Conservation (phyloP, 2,329 filamentous ascomycete species). For the Pestalotiopsis sp. region DNA sequence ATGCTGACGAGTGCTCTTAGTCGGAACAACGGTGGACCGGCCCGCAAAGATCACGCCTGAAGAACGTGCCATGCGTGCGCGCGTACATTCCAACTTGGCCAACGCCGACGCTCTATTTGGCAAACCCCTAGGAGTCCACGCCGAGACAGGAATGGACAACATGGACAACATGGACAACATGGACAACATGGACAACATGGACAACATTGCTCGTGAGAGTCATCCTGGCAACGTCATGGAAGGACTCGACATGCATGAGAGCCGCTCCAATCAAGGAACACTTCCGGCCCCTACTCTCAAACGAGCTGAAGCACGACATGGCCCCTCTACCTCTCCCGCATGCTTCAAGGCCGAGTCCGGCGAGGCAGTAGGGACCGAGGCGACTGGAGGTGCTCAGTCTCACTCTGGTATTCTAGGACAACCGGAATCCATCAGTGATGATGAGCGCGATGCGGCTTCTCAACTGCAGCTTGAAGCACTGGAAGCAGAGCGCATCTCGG, state of each 20-base stretch:
- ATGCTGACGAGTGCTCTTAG: not conserved
- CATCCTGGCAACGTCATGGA: not conserved
- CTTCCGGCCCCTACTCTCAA: not conserved
- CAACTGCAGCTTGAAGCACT: not conserved
- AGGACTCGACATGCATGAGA: not conserved
- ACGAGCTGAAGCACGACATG: not conserved
- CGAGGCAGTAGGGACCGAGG: not conserved
- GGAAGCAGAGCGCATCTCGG: not conserved
- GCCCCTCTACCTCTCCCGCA: not conserved
- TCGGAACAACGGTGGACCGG: not conserved
- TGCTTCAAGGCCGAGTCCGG: not conserved
- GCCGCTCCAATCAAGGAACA: not conserved
- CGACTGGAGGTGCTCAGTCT: not conserved
- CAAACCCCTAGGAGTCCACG: not conserved
- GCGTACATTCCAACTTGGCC: not conserved
- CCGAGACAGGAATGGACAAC: not conserved
- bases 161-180: not conserved
- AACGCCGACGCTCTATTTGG: not conserved
- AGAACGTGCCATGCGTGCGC: not conserved
- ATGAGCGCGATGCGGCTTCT: not conserved
- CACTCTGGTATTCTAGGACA: not conserved
- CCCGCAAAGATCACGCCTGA: not conserved
- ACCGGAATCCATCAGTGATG: not conserved
- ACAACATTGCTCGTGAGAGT: not conserved
- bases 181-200: not conserved